Percentiles rank a stretch among this genome's conserved stretches.
phyloP scores from a whole-genome alignment of 495 filamentous ascomycete genomes.

The Trichoderma reesei region DNA sequence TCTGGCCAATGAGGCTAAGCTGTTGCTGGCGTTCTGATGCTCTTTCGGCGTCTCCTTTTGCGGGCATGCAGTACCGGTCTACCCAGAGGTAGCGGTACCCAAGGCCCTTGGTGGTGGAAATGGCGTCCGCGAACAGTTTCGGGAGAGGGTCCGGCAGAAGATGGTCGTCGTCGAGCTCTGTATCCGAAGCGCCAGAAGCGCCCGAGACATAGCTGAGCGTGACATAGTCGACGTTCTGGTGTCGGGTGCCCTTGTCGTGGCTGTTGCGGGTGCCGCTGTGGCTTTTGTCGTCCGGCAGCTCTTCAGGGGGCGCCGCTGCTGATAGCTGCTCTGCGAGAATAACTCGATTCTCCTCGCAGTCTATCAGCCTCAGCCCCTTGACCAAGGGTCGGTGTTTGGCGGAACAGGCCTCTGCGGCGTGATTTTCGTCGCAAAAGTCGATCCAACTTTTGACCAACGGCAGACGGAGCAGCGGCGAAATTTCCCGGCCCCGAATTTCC shows the following conservation, averaged over 20 bases:
- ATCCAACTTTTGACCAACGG: slow-evolving; percentile 2
- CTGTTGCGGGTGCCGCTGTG: not conserved
- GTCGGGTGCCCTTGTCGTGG: not conserved
- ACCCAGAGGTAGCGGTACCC: slow-evolving; percentile 23
- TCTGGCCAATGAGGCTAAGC: slow-evolving; percentile 19
- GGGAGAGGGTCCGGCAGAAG: slow-evolving; percentile 5
- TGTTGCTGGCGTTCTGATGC: slow-evolving; percentile 15
- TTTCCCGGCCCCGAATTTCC: not conserved
- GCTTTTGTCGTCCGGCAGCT: not conserved
- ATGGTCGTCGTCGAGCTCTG: not conserved
- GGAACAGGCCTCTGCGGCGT: not conserved
- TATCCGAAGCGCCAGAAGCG: not conserved
- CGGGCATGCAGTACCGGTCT: slow-evolving; percentile 19
- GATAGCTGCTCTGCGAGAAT: not conserved
- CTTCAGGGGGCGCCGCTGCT: not conserved
- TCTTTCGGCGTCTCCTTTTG: slow-evolving; percentile 12
- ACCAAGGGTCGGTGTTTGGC: not conserved
- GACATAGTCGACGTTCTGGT: slow-evolving; percentile 11
- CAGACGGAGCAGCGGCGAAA: not conserved
- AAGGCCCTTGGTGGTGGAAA: slow-evolving; percentile 13
- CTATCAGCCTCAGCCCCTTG: slow-evolving; percentile 6
- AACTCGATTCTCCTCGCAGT: not conserved
- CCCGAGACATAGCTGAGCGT: slow-evolving; percentile 15
- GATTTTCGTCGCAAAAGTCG: slow-evolving; percentile 5
- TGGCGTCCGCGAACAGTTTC: slow-evolving; percentile 18